These are phyloP conservation scores for Lentinula sp. DNA, from an alignment of 768 basidiomycete genomes.

Conservation along the genomic window DNA sequence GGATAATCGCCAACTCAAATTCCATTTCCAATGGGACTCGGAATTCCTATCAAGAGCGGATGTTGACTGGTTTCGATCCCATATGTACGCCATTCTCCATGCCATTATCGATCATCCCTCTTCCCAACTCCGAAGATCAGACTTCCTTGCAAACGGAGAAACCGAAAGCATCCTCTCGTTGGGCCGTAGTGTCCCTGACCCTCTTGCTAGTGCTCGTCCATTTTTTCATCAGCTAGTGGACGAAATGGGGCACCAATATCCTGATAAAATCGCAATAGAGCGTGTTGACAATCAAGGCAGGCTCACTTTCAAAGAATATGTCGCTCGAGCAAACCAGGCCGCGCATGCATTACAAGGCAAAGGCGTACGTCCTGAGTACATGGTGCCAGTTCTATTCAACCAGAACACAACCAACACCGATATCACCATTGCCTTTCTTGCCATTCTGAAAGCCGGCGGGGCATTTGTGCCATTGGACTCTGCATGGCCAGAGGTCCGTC, in stretches of 20 bases:
- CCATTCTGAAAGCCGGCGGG: conserved; percentile 25
- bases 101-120: not conserved
- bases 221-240: not conserved
- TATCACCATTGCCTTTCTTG: conserved; percentile 17
- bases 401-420: conserved; percentile 6
- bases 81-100: not conserved
- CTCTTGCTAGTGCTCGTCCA: not conserved
- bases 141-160: not conserved
- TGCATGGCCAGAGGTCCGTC: conserved; percentile 22
- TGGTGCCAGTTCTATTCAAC: conserved; percentile 7
- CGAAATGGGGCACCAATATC: not conserved
- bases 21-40: not conserved
- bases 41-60: not conserved
- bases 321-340: not conserved
- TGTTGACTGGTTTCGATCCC: not conserved
- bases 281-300: not conserved
- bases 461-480: conserved; percentile 19
- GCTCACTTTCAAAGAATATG: conserved; percentile 8
- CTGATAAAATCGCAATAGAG: not conserved
- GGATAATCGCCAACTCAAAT: not conserved
- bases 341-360: not conserved
- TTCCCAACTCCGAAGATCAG: not conserved
- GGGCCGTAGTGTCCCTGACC: not conserved
- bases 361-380: not conserved
- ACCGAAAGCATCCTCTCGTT: not conserved